Evolutionary conservation across 345 rosid species (phyloP).

Genomic region (Odontarrhena argentea): DNA sequence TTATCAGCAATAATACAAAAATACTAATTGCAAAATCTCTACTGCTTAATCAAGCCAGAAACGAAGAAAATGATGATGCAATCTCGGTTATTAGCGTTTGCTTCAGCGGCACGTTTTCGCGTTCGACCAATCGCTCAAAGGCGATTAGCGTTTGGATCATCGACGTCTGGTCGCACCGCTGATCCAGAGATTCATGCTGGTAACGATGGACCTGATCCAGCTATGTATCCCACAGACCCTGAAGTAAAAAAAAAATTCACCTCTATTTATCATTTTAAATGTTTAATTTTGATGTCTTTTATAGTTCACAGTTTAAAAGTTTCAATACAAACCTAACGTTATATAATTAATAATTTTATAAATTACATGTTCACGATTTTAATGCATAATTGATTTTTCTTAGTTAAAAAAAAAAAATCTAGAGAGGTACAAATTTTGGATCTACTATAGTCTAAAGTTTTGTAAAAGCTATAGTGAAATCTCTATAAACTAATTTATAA

Average conservation of each 20-base stretch:
- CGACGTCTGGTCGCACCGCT: conserved; percentile 48
- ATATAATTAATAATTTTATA: too few species aligned
- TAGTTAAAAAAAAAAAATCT: too few species aligned
- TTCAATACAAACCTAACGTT: too few species aligned
- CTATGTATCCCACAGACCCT: conserved; percentile 48
- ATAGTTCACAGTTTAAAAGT: too few species aligned
- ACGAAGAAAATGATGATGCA: conserved; percentile 35
- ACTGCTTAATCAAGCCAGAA: background rate
- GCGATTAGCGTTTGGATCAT: conserved; percentile 37
- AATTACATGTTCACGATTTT: too few species aligned
- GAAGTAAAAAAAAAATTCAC: conserved; percentile 43
- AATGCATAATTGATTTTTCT: too few species aligned
- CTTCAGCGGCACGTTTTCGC: conserved; percentile 32
- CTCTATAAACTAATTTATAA: too few species aligned
- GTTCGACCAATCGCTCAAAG: conserved; percentile 20
- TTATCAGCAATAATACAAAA: background rate
- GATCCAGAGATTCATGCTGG: conserved; percentile 47
- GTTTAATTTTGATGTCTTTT: too few species aligned
- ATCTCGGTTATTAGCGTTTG: conserved; percentile 46
- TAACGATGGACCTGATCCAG: conserved; percentile 49
- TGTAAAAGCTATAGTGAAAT: too few species aligned
- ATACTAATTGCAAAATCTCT: background rate
- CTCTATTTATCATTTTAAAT: background rate
- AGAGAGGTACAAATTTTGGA: too few species aligned
- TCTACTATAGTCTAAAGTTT: too few species aligned